phyloP scores from a whole-genome alignment of 352 stramenopile genomes.

The Pythium folliculosum region DNA sequence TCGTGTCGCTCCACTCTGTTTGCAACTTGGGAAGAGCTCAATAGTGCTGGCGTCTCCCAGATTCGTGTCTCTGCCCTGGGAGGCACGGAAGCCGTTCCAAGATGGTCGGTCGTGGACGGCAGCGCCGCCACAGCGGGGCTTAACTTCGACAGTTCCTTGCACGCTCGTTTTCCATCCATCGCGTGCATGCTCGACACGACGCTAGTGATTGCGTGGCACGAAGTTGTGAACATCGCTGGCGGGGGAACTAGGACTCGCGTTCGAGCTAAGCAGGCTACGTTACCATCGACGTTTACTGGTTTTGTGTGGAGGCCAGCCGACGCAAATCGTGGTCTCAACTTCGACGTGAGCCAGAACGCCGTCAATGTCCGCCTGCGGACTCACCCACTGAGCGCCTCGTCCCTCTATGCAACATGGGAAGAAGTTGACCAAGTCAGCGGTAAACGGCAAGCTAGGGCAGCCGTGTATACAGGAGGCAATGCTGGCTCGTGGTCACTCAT shows the following conservation, averaged over 20 bases:
- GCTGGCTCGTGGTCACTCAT: constrained; percentile 40
- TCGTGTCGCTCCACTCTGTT: constrained; percentile 52
- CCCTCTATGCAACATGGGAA: constrained; percentile 55
- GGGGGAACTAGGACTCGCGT: constrained; percentile 28
- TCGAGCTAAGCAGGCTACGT: constrained; percentile 26
- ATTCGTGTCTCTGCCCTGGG: constrained; percentile 57
- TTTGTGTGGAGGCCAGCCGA: constrained; percentile 43
- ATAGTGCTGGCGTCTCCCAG: constrained; percentile 26
- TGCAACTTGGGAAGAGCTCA: constrained; percentile 54
- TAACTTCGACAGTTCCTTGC: constrained; percentile 39
- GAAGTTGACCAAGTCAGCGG: constrained; percentile 33
- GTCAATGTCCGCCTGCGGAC: constrained; percentile 44
- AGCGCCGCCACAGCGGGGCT: constrained; percentile 38
- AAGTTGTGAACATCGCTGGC: constrained; percentile 25
- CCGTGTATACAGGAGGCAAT: constrained; percentile 28
- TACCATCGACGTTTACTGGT: background rate
- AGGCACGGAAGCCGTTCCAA: constrained; percentile 37
- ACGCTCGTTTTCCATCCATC: constrained; percentile 37
- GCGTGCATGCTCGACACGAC: constrained; percentile 37
- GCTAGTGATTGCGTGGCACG: constrained; percentile 60
- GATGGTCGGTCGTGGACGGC: constrained; percentile 59
- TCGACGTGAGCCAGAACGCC: constrained; percentile 40
- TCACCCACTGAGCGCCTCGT: constrained; percentile 17
- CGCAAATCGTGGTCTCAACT: constrained; percentile 42
- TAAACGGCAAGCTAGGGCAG: constrained; percentile 49